Base-by-base conservation (phyloP, 1,284 basidiomycete species). In the Trametes polyzona region DNA sequence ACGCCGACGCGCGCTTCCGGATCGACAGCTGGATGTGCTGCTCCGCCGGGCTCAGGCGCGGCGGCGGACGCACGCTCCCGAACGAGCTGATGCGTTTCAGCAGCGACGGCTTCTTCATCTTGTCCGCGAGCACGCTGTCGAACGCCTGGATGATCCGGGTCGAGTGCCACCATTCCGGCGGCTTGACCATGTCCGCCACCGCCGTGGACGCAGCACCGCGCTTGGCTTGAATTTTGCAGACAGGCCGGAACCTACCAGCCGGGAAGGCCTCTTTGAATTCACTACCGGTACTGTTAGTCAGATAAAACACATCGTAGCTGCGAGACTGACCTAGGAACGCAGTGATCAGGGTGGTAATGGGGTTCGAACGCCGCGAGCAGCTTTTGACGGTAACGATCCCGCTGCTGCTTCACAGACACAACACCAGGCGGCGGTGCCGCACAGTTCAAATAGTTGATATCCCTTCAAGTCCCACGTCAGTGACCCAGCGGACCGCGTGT, bases 261-360 rank as follows among this genome's bases (percentile, higher is more conserved):
- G 96, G 95, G 77, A 96, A 98, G 2, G 96, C 93, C 69, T 97
- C 93, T 69, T 95, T 95, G 78, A 96, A 93, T 73, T 98, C 96
- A 59, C 90, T 91, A 63, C 12, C 57, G 55, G 16, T 1, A 21
- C 14, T 8, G 9, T 30, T 54, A 49, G 39, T 47, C 39, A 37
- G 26, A 3, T 39, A 47, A 12, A 7, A 50, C 12, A 26, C 2
- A 24, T 10, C 14, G 19, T 21, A 19, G 32, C 52, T 32, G 40
- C 35, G 14, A 3, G 17, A 24, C 2, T 33, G 61, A 87, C 87
- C 86, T 90, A 12, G 90, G 89, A 29, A 93, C 82, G 40, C 85
- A 84, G 67, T 93, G 88, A 69, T 93, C 90, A 24, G 91, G 89
- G 65, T 92, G 91, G 68, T 91, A 93, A 68, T 88, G 88, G 8